Conservation (phyloP, 1,284 basidiomycete species). For the Trichosporon coremiiforme region DNA sequence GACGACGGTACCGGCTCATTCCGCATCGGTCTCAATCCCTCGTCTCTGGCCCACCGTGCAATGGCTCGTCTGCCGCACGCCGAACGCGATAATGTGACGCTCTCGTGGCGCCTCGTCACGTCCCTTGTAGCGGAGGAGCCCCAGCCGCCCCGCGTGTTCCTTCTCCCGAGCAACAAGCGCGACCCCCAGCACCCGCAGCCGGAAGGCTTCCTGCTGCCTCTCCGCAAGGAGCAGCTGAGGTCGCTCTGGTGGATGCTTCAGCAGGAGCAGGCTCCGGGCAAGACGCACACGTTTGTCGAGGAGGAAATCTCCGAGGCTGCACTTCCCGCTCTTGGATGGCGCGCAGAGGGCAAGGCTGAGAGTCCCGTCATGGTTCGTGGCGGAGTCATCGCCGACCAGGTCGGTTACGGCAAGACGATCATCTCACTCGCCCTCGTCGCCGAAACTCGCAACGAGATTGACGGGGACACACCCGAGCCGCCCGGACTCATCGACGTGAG, state of each 20-base stretch:
- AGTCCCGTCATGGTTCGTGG: constrained; percentile 75
- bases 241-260: constrained; percentile 90
- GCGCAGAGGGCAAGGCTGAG: constrained; percentile 86
- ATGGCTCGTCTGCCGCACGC: constrained; percentile 72
- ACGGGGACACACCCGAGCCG: constrained; percentile 59
- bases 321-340: constrained; percentile 82
- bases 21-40: constrained; percentile 82
- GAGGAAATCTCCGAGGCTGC: constrained; percentile 92
- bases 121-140: constrained; percentile 55
- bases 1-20: constrained; percentile 66
- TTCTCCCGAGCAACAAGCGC: constrained; percentile 72
- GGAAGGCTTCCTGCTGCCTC: constrained; percentile 67
- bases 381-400: constrained; percentile 92
- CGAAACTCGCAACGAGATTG: constrained; percentile 61
- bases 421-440: constrained; percentile 84
- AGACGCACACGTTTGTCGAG: constrained; percentile 72
- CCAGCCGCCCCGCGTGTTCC: constrained; percentile 61
- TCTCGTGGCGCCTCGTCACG: constrained; percentile 81
- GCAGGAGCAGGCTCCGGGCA: constrained; percentile 69
- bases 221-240: constrained; percentile 83
- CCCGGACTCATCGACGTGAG: constrained; percentile 64
- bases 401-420: constrained; percentile 95
- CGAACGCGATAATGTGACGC: constrained; percentile 60
- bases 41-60: constrained; percentile 84
- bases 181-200: constrained; percentile 78